phyloP scores from a whole-genome alignment of 2,329 filamentous ascomycete genomes.

The Paracamarosporium sp. region DNA sequence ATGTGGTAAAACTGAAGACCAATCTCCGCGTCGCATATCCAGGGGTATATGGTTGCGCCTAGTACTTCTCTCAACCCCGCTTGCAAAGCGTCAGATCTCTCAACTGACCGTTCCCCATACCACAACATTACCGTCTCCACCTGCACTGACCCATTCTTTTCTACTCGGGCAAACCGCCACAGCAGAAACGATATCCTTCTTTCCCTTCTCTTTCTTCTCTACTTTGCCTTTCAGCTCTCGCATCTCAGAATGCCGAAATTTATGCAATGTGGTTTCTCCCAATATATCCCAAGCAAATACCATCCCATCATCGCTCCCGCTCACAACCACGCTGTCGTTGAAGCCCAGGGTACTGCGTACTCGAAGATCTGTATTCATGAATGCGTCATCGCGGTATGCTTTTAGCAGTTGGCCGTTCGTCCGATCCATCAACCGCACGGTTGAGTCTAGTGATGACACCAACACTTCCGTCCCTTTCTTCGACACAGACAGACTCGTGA shows the following conservation, averaged over 20 bases:
- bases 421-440: conserved; percentile 81
- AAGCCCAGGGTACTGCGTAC: conserved; percentile 77
- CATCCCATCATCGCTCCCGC: conserved; percentile 79
- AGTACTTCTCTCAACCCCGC: too few relatives aligned
- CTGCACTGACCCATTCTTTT: conserved; percentile 57
- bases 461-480: conserved; percentile 77
- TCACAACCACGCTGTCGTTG: conserved; percentile 78
- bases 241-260: conserved; percentile 57
- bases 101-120: conserved; percentile 41
- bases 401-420: conserved; percentile 75
- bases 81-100: neutral
- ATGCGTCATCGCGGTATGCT: conserved; percentile 66
- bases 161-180: conserved; percentile 55
- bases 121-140: conserved; percentile 54
- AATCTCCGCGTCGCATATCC: neutral
- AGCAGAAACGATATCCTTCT: conserved; percentile 56
- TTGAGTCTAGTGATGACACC: conserved; percentile 77
- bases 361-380: conserved; percentile 73
- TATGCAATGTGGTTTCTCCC: conserved; percentile 71
- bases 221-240: conserved; percentile 29
- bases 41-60: too few relatives aligned
- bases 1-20: neutral
- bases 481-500: conserved; percentile 78
- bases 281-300: conserved; percentile 86
- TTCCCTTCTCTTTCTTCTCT: conserved; percentile 22